Evolutionary conservation across 2,329 filamentous ascomycete species (phyloP), one percentile per base, ranked within the genome.

Genomic region (Colletotrichum phormii): DNA sequence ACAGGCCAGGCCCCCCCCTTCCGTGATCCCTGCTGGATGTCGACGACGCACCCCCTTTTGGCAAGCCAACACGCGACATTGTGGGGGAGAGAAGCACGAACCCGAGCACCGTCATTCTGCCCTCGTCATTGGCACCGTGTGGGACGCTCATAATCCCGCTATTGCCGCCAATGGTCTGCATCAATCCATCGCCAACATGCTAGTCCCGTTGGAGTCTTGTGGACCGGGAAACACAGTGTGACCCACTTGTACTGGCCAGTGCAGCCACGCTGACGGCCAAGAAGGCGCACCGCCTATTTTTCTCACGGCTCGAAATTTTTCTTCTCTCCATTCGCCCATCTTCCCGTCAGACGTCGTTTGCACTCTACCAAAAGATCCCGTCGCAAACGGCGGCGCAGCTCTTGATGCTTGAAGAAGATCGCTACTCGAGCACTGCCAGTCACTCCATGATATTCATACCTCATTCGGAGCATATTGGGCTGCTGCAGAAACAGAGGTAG

Each of bases 51-150:
- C 59, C 66, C 51, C 26, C 42, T 33, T 60, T 22, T 37, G 70
- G 66, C 64, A 70, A 63, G 57, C 54, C 55, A 64, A 46, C 70
- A 72, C 70, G 66, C 70, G 66, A 72, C 65, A 33, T 42, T 67
- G 37, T 57, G 57, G 63, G 58, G 60, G 60, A 51, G 49, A 29
- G 59, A 33, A 18, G 61, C n/a, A 53, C 46, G 26, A 49, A 15
- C 61, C 46, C 9, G 12, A 29, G 46, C 12, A 64, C 26, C 18
- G 7, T 53, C 29, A 9, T 35, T 15, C 3, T 4, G 2, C 7
- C 15, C 13, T 5, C 15, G 2, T 18, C 15, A 12, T 8, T 22
- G 5, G 13, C 54, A 70, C 70, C 22, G 66, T 64, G 26, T 37
- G 29, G 22, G 33, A 12, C 15, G 4, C 2, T 11, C 24, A 22